Base-by-base conservation (phyloP, 1,284 basidiomycete genomes). In the Marasmius fiardii region DNA sequence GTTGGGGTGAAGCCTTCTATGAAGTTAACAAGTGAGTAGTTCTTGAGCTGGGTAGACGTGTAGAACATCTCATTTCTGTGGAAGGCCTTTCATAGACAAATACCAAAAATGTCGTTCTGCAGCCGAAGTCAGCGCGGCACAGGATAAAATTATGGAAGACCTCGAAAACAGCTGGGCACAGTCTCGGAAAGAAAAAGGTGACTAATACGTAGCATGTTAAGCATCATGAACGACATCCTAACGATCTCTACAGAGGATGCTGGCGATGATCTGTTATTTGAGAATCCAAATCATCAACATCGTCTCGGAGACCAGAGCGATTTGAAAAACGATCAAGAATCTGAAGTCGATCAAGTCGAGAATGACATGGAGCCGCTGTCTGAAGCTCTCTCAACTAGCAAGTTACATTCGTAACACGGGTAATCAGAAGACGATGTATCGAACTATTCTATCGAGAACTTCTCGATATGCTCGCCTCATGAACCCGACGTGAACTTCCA, bases 1-100 rank as follows among this genome's bases (percentile, higher is more conserved):
- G 91, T 4, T 96, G 94, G 93, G 93, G 92, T 2, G 81, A 81
- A 45, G 82, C 91, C 2, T 96, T 96, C 71, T 91, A 82, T 75
- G 79, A 85, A 59, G 85, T 97, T 54, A 98, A 98, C 67, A 74
- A 77, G 91, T 88, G 60, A 54, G 80, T 68, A 21, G 52, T 48
- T 45, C 3, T 16, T 33, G 18, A 47, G 54, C 16, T 26, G 5
- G 18, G 23, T 43, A 34, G n/a, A 20, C 33, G 34, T 43, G 31
- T 28, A 51, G 52, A 37, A 48, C 41, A 31, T 11, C 16, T 14
- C 18, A 18, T 21, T 56, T 43, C 4, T 23, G 16, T 10, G 28
- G 8, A 10, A 84, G 90, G 37, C 65, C 74, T 3, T 83, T 90
- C 57, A 74, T 96, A 54, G 81, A 87, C 55, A 80, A 80, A 45